Percentiles rank a stretch among this genome's conserved stretches.
These are phyloP conservation scores for Ophiocordyceps robertsii DNA, from an alignment of 2,329 filamentous ascomycete species.

Conservation along the genomic window DNA sequence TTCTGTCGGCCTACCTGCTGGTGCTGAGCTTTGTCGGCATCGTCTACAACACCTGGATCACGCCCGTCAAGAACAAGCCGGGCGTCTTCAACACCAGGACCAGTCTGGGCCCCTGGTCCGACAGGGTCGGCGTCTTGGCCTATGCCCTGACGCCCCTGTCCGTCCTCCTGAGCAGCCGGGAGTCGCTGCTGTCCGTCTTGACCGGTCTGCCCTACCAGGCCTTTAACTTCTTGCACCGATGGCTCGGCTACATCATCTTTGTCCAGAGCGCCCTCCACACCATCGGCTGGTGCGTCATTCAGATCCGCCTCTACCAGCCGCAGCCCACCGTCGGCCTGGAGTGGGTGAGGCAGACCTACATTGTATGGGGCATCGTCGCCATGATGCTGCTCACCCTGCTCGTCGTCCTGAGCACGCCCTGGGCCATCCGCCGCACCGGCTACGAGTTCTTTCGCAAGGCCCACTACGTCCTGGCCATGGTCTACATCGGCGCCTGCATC, in stretches of 20 bases:
- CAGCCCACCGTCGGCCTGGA: conserved; percentile 44
- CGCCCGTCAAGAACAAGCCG: conserved; percentile 45
- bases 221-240: conserved; percentile 68
- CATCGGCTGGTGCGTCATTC: conserved; percentile 55
- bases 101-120: conserved; percentile 52
- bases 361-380: conserved; percentile 60
- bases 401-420: conserved; percentile 41
- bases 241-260: conserved; percentile 62
- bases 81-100: conserved; percentile 50
- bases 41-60: conserved; percentile 54
- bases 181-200: conserved; percentile 54
- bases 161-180: conserved; percentile 51
- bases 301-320: conserved; percentile 55
- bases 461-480: conserved; percentile 58
- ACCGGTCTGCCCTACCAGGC: conserved; percentile 65
- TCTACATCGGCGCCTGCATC: conserved; percentile 66
- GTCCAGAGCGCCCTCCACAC: conserved; percentile 56
- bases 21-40: conserved; percentile 60
- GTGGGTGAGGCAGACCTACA: conserved; percentile 53
- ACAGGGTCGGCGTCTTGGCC: conserved; percentile 57
- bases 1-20: conserved; percentile 47
- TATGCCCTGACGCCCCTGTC: conserved; percentile 63
- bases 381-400: conserved; percentile 50
- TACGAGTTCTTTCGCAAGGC: conserved; percentile 68
- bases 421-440: conserved; percentile 50